A percentile compares a stretch with the other conserved stretches of the same genome.
Conservation (phyloP, 768 basidiomycete species). For the Boletus rubropictus region DNA sequence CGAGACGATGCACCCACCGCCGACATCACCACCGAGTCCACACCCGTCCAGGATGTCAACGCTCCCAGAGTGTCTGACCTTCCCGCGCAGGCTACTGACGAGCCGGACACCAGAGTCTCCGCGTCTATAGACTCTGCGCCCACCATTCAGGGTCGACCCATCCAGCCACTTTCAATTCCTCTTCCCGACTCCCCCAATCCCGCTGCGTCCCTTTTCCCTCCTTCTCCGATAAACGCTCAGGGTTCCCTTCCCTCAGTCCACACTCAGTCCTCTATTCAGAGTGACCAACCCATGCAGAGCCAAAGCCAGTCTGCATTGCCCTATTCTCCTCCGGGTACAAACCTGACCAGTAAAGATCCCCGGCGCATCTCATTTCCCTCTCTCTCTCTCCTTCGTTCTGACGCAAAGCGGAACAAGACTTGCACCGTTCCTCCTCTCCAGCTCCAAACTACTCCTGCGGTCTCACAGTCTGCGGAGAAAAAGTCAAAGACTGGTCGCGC, state of each 20-base stretch:
- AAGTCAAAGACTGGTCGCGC: slow-evolving; percentile 33
- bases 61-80: not conserved
- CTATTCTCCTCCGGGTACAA: slow-evolving; percentile 12
- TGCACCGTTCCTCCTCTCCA: slow-evolving; percentile 8
- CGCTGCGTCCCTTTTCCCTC: slow-evolving; percentile 17
- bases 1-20: not conserved
- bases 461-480: slow-evolving; percentile 29
- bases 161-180: slow-evolving; percentile 2
- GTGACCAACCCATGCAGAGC: slow-evolving; percentile 18
- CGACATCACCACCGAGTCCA: slow-evolving; percentile 3
- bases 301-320: slow-evolving; percentile 27
- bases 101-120: slow-evolving; percentile 9
- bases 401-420: slow-evolving; percentile 25
- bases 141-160: slow-evolving; percentile 18
- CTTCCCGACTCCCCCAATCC: slow-evolving; percentile 19
- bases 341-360: slow-evolving; percentile 20
- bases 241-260: slow-evolving; percentile 5
- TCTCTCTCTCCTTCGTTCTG: slow-evolving; percentile 37
- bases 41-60: not conserved
- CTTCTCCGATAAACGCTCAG: slow-evolving; percentile 6
- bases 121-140: slow-evolving; percentile 21
- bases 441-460: slow-evolving; percentile 16
- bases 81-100: not conserved
- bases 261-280: slow-evolving; percentile 15
- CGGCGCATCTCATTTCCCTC: slow-evolving; percentile 49